A percentile compares a stretch with the other conserved stretches of the same genome.
phyloP scores from a whole-genome alignment of 1,284 basidiomycete species.

The Leccinum pachyderme region DNA sequence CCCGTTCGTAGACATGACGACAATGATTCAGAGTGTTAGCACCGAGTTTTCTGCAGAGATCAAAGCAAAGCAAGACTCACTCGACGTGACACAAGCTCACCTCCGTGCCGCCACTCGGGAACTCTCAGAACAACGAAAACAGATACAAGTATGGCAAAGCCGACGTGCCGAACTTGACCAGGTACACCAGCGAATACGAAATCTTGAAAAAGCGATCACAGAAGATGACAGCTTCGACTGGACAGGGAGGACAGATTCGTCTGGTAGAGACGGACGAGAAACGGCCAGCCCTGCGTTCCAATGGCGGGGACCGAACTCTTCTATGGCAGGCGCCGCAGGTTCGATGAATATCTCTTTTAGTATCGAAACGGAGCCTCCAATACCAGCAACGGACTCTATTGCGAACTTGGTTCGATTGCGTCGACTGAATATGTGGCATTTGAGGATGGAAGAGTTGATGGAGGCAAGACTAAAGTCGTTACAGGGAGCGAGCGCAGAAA shows the following conservation, averaged over 20 bases:
- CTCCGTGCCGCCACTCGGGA: slow-evolving; percentile 88
- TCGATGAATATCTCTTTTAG: slow-evolving; percentile 59
- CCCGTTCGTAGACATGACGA: slow-evolving; percentile 66
- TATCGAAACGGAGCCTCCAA: slow-evolving; percentile 62
- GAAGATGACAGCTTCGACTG: slow-evolving; percentile 84
- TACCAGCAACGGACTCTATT: slow-evolving; percentile 59
- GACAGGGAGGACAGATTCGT: slow-evolving; percentile 78
- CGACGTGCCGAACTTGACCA: slow-evolving; percentile 77
- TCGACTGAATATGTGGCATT: slow-evolving; percentile 80
- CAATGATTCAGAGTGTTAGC: slow-evolving; percentile 78
- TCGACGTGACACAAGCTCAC: slow-evolving; percentile 84
- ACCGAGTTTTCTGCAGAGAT: slow-evolving; percentile 83
- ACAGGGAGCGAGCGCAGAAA: slow-evolving; percentile 79
- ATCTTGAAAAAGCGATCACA: slow-evolving; percentile 75
- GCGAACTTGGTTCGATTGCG: slow-evolving; percentile 68
- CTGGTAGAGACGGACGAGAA: slow-evolving; percentile 51
- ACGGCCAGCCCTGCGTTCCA: slow-evolving; percentile 58
- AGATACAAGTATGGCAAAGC: slow-evolving; percentile 72
- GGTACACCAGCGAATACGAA: slow-evolving; percentile 72
- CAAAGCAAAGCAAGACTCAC: slow-evolving; percentile 80
- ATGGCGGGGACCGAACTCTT: slow-evolving; percentile 63
- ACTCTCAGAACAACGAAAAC: slow-evolving; percentile 84
- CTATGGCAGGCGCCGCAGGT: slow-evolving; percentile 51
- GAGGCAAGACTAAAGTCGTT: slow-evolving; percentile 66
- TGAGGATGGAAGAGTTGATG: slow-evolving; percentile 73